Percentiles rank a stretch among this genome's conserved stretches.
phyloP scores from a whole-genome alignment of 2,329 filamentous ascomycete genomes.

The Monosporascus sp. region DNA sequence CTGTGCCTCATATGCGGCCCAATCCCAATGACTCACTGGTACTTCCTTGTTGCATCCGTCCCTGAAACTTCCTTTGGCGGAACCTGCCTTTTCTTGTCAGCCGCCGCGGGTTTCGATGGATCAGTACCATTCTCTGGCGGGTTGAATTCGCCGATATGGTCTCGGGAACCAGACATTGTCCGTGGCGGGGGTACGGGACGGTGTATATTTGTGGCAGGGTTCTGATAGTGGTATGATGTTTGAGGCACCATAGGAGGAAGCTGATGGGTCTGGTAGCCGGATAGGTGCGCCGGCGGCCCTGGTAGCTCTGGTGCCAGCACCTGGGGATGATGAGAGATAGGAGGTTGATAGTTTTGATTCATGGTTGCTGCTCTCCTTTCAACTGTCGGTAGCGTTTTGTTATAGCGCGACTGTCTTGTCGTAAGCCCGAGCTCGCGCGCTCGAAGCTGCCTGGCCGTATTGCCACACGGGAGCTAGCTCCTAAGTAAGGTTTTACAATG shows the following conservation, averaged over 20 bases:
- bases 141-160: slow-evolving; percentile 18
- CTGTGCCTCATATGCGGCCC: not conserved
- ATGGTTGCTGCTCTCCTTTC: not conserved
- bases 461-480: not conserved
- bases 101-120: slow-evolving; percentile 17
- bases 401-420: not conserved
- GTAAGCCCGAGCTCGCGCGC: not conserved
- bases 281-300: not conserved
- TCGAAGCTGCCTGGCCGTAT: no score
- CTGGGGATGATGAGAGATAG: not conserved
- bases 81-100: slow-evolving; percentile 17
- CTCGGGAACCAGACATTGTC: slow-evolving; percentile 20
- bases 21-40: slow-evolving; percentile 17
- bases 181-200: slow-evolving; percentile 25
- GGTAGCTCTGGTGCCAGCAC: not conserved
- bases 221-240: slow-evolving; percentile 19
- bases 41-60: slow-evolving; percentile 21
- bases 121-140: slow-evolving; percentile 20
- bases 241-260: not conserved
- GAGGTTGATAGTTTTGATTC: not conserved
- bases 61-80: slow-evolving; percentile 20
- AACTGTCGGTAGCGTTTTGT: not conserved
- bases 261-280: not conserved
- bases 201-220: slow-evolving; percentile 22
- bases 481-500: no score